Conservation (phyloP, 73 alveolate genomes). For the Paramecium bursaria region DNA sequence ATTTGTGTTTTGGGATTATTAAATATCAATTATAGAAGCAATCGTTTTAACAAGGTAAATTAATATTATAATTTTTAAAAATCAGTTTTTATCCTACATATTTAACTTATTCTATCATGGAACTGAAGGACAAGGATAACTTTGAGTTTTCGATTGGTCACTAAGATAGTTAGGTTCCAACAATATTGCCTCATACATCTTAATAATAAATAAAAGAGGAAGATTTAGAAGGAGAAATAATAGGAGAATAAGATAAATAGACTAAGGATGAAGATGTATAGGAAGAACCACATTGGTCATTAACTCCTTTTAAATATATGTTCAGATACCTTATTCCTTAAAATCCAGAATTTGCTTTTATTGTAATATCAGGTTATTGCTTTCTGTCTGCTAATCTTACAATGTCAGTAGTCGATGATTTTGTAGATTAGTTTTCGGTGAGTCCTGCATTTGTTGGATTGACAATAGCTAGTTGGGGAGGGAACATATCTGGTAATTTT, state of each 20-base stretch:
- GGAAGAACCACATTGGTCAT: slow-evolving; percentile 6
- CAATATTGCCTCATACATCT: slow-evolving; percentile 16
- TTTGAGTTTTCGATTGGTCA: slow-evolving; percentile 25
- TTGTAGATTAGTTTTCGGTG: slow-evolving; percentile 35
- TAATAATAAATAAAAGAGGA: not conserved
- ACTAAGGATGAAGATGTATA: not conserved
- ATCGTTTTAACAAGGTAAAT: slow-evolving; percentile 6
- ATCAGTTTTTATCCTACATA: slow-evolving; percentile 52
- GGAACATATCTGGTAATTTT: slow-evolving; percentile 20
- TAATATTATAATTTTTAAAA: too few relatives aligned
- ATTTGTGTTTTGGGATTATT: slow-evolving; percentile 52
- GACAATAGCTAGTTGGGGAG: slow-evolving; percentile 65
- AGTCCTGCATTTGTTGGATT: slow-evolving; percentile 63
- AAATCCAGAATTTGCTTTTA: slow-evolving; percentile 57
- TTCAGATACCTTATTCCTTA: slow-evolving; percentile 23
- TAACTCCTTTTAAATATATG: slow-evolving; percentile 25
- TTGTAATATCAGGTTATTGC: slow-evolving; percentile 31
- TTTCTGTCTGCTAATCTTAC: slow-evolving; percentile 48
- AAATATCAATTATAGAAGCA: slow-evolving; percentile 55
- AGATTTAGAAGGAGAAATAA: slow-evolving; percentile 32
- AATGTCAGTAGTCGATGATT: slow-evolving; percentile 53
- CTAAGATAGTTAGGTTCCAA: slow-evolving; percentile 7
- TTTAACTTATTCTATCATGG: not conserved
- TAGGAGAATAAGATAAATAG: not conserved
- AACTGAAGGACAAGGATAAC: slow-evolving; percentile 13